Evolutionary conservation across 2,329 filamentous ascomycete genomes (phyloP).

Genomic region (Lachnellula arida): DNA sequence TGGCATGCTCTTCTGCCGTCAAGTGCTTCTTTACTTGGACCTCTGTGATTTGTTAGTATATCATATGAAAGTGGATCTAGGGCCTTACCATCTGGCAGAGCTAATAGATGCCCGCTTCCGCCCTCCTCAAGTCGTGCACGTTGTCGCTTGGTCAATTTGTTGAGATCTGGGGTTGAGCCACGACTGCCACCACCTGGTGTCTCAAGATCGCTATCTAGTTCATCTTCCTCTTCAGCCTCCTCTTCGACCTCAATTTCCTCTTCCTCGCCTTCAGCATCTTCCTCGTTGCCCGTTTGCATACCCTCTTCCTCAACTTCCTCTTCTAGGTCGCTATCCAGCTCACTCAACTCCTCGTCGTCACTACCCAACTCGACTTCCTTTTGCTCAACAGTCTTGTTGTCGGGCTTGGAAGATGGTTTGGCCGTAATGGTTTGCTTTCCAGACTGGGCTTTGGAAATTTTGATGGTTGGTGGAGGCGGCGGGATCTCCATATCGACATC

Average conservation of each 20-base stretch:
- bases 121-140: conserved; percentile 52
- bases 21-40: conserved; percentile 70
- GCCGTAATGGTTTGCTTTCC: conserved; percentile 25
- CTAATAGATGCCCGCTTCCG: conserved; percentile 38
- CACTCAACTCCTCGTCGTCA: conserved; percentile 34
- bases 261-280: conserved; percentile 42
- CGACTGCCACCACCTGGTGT: conserved; percentile 46
- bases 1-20: conserved; percentile 68
- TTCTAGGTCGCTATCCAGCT: conserved; percentile 31
- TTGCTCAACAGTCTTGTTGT: conserved; percentile 26
- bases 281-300: conserved; percentile 33
- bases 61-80: not conserved
- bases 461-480: conserved; percentile 29
- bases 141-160: conserved; percentile 65
- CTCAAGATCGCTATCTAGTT: conserved; percentile 31
- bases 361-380: conserved; percentile 28
- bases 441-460: conserved; percentile 26
- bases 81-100: conserved; percentile 37
- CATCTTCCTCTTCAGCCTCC: conserved; percentile 39
- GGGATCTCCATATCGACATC: conserved; percentile 33
- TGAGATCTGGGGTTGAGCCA: conserved; percentile 56
- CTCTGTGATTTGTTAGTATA: conserved; percentile 38
- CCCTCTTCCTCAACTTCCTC: conserved; percentile 50
- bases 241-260: conserved; percentile 38
- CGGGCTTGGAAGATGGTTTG: conserved; percentile 21